Percentiles rank a stretch among this genome's conserved stretches.
Evolutionary conservation across 1,139 yeast species (phyloP).

Genomic region (Citeromyces hawaiiensis): DNA sequence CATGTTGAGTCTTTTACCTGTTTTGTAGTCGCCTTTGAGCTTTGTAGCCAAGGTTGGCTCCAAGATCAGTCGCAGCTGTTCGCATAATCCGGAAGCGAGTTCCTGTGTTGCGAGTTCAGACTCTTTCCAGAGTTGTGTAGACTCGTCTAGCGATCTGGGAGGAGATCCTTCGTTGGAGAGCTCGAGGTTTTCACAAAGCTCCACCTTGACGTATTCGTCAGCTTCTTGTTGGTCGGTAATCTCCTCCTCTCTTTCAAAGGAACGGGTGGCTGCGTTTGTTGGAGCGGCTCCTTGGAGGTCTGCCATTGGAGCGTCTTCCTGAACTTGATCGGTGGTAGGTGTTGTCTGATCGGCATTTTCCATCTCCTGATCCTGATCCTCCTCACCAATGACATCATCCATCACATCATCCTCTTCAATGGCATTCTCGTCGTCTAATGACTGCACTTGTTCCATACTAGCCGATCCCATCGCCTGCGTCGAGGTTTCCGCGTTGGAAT

Average conservation of each 20-base stretch:
- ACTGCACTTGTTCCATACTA: conserved; percentile 62
- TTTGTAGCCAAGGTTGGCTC: conserved; percentile 96
- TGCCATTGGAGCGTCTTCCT: conserved; percentile 11
- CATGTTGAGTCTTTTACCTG: conserved; percentile 96
- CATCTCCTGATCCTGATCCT: conserved; percentile 14
- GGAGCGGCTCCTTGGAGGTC: no score
- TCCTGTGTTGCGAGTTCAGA: conserved; percentile 82
- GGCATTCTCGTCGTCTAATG: conserved; percentile 74
- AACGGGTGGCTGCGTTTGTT: conserved; percentile 13
- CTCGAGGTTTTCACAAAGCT: conserved; percentile 17
- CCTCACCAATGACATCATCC: conserved; percentile 16
- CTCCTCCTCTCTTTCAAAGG: no score
- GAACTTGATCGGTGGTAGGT: no score
- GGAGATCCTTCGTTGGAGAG: conserved; percentile 24
- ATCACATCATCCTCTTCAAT: conserved; percentile 69
- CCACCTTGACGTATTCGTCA: conserved; percentile 18
- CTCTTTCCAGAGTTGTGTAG: conserved; percentile 67
- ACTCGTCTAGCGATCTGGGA: conserved; percentile 28
- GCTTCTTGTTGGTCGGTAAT: conserved; percentile 16
- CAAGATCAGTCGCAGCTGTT: conserved; percentile 80
- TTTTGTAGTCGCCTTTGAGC: conserved; percentile 87
- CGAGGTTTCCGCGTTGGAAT: conserved; percentile 66
- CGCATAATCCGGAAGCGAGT: conserved; percentile 77
- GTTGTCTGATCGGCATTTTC: no score
- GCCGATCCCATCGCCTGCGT: conserved; percentile 95